A percentile compares a stretch with the other conserved stretches of the same genome.
phyloP scores from a whole-genome alignment of 2,329 filamentous ascomycete species.

The Talaromyces marneffei region DNA sequence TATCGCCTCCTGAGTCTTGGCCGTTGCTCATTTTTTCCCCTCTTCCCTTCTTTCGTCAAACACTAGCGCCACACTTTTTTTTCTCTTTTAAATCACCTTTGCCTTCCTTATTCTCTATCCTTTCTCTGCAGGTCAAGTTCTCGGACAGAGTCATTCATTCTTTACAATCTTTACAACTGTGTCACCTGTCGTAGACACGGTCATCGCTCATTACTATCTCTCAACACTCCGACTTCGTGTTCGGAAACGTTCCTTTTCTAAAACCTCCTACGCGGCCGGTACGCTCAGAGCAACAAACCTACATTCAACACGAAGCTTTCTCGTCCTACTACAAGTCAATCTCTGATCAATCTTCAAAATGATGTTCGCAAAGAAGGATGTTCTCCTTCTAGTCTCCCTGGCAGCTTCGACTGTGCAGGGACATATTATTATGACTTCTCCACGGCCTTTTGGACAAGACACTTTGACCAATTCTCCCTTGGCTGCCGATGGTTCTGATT shows the following conservation, averaged over 20 bases:
- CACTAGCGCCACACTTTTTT: neutral
- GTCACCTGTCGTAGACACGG: conserved; percentile 6
- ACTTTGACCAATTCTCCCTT: conserved; percentile 62
- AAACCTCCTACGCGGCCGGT: neutral
- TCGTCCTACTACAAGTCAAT: neutral
- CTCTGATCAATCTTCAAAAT: neutral
- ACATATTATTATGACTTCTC: conserved; percentile 69
- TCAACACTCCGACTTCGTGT: neutral
- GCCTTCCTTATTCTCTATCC: neutral
- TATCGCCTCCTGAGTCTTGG: neutral
- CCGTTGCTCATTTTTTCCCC: neutral
- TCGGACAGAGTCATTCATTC: neutral
- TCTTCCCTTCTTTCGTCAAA: neutral
- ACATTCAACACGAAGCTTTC: neutral
- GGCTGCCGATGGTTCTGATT: conserved; percentile 55
- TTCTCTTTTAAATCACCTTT: neutral
- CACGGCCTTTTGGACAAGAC: conserved; percentile 55
- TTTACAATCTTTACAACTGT: neutral
- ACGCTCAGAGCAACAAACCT: neutral
- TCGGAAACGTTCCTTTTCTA: neutral
- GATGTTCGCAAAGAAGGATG: neutral
- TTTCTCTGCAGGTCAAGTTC: conserved; percentile 3
- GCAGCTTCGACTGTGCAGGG: conserved; percentile 56
- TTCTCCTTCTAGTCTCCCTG: conserved; percentile 43
- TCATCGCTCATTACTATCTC: neutral